These are phyloP conservation scores for Thamnidium elegans DNA, from an alignment of 192 early-diverging fungal genomes.

Conservation along the genomic window DNA sequence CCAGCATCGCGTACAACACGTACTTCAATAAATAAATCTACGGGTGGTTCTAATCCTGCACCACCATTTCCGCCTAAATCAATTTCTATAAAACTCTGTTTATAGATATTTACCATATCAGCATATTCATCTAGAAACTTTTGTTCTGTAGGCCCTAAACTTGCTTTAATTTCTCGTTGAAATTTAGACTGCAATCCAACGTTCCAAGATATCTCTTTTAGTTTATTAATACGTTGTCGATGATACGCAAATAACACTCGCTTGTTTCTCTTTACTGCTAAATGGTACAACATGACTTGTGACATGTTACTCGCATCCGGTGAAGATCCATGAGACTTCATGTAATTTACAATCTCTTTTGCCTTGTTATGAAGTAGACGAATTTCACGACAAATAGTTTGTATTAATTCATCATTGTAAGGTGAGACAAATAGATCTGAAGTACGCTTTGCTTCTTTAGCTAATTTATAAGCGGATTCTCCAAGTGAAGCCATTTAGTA, in stretches of 20 bases:
- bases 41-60: conserved; percentile 76
- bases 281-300: conserved; percentile 53
- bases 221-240: conserved; percentile 60
- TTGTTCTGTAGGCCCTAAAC: conserved; percentile 48
- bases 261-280: conserved; percentile 73
- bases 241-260: conserved; percentile 90
- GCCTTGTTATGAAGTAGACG: conserved; percentile 55
- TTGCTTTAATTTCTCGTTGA: conserved; percentile 24
- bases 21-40: conserved; percentile 90
- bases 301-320: conserved; percentile 29
- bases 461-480: conserved; percentile 76
- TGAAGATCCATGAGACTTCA: conserved; percentile 20
- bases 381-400: conserved; percentile 78
- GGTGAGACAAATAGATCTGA: conserved; percentile 61
- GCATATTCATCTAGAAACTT: conserved; percentile 65
- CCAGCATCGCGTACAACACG: conserved; percentile 86
- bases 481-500: conserved; percentile 57
- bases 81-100: conserved; percentile 58
- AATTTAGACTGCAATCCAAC: conserved; percentile 23
- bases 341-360: conserved; percentile 18
- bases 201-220: conserved; percentile 68
- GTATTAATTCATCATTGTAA: conserved; percentile 81
- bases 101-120: conserved; percentile 63
- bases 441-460: conserved; percentile 77
- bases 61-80: conserved; percentile 72